Base-by-base conservation (phyloP, 2,329 filamentous ascomycete species). In the Passalora sequoiae region DNA sequence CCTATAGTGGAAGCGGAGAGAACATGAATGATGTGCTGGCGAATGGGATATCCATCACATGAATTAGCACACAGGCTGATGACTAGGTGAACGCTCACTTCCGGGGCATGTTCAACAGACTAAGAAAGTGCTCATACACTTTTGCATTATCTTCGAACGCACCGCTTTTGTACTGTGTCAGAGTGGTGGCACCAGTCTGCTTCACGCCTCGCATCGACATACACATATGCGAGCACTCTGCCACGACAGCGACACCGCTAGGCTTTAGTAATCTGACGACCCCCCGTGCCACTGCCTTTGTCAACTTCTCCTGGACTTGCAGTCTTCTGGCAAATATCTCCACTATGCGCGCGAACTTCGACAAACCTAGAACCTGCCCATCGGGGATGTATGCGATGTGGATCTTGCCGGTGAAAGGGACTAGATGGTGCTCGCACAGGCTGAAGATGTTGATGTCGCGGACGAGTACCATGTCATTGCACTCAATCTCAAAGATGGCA, bases 121-220 rank as follows among this genome's bases (percentile, higher is more conserved):
- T 38, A 3, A 20, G 20, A 4, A 38, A 17, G 12, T 27, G n/a
- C 28, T 31, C 28, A n/a, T 31, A 31, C n/a, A n/a, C n/a, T 16
- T 31, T 13, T 20, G 28, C 12, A 27, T 40, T 28, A 1, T 81
- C 81, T 61, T 92, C 83, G 72, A 96, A 92, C 60, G 86, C 87
- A 35, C 91, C 89, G n/a, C 95, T 76, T 65, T 95, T 89, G 64
- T 88, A 95, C 69, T 86, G 94, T 13, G 89, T 96, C 35, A 91
- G 89, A 9, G 89, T 95, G 8, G 77, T 84, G 43, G 84, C 81
- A 31, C 75, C 78, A 0, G 86, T 88, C 74, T 96, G 94, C 64
- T 94, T 78, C 4, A 96, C 89, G 12, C 91, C 91, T 36, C 89
- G 80, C 89, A 95, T 96, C 10, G 92, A 87, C 89, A 95, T 96